Conservation (phyloP, 106 monocot genomes). For the Dendrobium officinale region DNA sequence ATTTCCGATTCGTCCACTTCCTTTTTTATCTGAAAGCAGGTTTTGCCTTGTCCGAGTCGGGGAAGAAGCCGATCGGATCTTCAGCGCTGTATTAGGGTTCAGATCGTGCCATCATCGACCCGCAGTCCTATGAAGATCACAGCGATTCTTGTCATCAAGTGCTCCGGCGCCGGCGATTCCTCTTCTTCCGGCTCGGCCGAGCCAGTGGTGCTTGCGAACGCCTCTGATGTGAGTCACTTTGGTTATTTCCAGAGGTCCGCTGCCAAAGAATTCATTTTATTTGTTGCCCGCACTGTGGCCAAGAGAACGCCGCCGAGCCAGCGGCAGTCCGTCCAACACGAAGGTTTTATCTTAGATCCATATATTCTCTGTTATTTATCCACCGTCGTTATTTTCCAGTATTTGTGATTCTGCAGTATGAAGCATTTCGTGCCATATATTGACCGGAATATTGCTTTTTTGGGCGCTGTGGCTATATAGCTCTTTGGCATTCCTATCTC, state of each 20-base stretch:
- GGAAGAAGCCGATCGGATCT: no score
- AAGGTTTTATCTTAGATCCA: slow-evolving; percentile 33
- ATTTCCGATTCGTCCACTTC: no score
- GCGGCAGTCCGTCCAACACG: slow-evolving; percentile 84
- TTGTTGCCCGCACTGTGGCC: slow-evolving; percentile 49
- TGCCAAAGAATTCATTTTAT: slow-evolving; percentile 75
- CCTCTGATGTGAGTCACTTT: slow-evolving; percentile 83
- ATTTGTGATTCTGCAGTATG: neutral
- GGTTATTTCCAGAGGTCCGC: slow-evolving; percentile 71
- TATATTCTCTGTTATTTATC: neutral
- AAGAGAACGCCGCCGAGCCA: slow-evolving; percentile 55
- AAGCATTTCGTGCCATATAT: neutral
- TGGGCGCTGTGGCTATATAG: neutral
- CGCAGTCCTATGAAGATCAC: neutral
- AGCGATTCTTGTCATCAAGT: slow-evolving; percentile 2
- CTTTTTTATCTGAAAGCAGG: no score
- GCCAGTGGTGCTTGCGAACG: slow-evolving; percentile 75
- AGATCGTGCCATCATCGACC: neutral
- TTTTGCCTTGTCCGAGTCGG: no score
- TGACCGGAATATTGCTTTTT: neutral
- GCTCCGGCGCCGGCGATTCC: slow-evolving; percentile 2
- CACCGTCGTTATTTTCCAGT: neutral
- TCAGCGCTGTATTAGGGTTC: no score
- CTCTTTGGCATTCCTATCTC: no score
- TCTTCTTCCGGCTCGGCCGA: slow-evolving; percentile 26